Evolutionary conservation across 2,329 filamentous ascomycete species (phyloP).

Genomic region (Fusarium udum): DNA sequence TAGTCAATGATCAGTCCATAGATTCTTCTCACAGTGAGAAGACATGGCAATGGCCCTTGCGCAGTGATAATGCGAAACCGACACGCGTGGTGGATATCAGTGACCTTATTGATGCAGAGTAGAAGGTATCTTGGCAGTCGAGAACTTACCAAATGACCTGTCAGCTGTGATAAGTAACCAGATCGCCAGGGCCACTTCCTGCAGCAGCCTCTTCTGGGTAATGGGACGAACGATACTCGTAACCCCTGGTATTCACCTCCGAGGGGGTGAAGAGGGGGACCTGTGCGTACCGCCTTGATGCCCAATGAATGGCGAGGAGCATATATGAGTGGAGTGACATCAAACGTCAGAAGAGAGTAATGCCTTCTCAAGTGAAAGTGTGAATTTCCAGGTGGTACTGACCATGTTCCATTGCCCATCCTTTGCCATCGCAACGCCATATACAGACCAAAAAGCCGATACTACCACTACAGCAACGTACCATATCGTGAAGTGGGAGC

Average conservation of each 20-base stretch:
- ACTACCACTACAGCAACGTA: no score
- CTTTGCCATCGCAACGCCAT: accelerated
- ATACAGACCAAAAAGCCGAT: neutral
- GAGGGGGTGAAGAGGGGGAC: neutral
- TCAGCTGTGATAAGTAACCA: neutral
- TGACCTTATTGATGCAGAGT: no score
- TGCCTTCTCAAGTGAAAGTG: neutral
- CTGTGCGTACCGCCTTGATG: neutral
- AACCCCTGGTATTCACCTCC: neutral
- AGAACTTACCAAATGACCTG: neutral
- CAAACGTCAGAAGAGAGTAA: neutral
- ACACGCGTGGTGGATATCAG: neutral
- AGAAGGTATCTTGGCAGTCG: neutral
- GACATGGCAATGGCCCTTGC: neutral
- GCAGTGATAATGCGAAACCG: neutral
- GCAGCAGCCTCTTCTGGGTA: neutral
- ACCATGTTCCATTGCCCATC: neutral
- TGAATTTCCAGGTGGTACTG: accelerated
- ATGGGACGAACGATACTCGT: neutral
- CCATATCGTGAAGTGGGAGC: neutral
- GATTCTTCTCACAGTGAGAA: neutral
- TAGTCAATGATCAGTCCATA: neutral
- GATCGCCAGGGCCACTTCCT: neutral
- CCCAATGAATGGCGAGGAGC: neutral
- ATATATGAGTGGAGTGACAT: neutral